Evolutionary conservation across 345 rosid species (phyloP).

Genomic region (Noccaea caerulescens): DNA sequence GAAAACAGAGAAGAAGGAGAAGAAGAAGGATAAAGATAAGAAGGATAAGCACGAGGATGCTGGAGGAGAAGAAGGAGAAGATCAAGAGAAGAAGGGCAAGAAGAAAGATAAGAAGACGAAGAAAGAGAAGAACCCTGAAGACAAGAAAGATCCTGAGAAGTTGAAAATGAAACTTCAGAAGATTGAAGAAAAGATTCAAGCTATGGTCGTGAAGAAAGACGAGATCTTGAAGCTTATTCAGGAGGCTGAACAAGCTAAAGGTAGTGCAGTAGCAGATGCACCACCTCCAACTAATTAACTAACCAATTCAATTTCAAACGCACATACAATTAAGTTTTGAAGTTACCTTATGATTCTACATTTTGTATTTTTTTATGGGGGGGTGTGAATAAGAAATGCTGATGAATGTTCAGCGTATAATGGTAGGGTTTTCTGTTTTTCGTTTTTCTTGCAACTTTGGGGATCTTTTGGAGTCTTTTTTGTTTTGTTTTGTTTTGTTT

Average conservation of each 20-base stretch:
- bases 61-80: slow-evolving; percentile 52
- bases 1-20: slow-evolving; percentile 39
- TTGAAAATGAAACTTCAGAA: slow-evolving; percentile 64
- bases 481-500: not conserved
- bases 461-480: not conserved
- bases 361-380: not conserved
- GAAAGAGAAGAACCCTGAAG: slow-evolving; percentile 71
- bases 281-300: slow-evolving; percentile 43
- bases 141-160: slow-evolving; percentile 66
- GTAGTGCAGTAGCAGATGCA: slow-evolving; percentile 33
- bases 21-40: slow-evolving; percentile 48
- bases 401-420: slow-evolving; percentile 20
- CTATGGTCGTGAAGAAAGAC: slow-evolving; percentile 55
- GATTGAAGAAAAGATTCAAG: slow-evolving; percentile 70
- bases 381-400: slow-evolving; percentile 27
- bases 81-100: slow-evolving; percentile 49
- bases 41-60: slow-evolving; percentile 44
- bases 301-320: slow-evolving; percentile 7
- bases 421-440: slow-evolving; percentile 5
- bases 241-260: slow-evolving; percentile 47
- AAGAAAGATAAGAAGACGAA: slow-evolving; percentile 53
- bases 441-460: not conserved
- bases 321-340: not conserved
- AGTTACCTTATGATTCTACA: not conserved
- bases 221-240: slow-evolving; percentile 57